Conservation (phyloP, 2,329 filamentous ascomycete species). For the Epichloe brachyelytri region DNA sequence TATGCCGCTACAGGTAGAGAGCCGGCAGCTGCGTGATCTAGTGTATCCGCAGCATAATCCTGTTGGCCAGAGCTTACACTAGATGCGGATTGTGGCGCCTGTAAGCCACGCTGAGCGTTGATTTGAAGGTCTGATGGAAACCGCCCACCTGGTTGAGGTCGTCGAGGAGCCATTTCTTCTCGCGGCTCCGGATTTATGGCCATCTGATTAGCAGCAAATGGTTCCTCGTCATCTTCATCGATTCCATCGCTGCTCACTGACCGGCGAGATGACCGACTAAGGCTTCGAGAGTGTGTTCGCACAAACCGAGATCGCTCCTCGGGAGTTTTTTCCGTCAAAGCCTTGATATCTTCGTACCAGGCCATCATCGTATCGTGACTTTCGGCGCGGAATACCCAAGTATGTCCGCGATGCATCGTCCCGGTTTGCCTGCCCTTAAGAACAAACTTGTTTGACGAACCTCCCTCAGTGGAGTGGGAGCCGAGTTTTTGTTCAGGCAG, state of each 20-base stretch:
- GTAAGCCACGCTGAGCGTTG: slow-evolving; percentile 64
- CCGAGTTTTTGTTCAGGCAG: slow-evolving; percentile 91
- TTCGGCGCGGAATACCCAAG: slow-evolving; percentile 59
- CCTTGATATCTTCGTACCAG: slow-evolving; percentile 90
- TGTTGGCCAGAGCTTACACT: slow-evolving; percentile 60
- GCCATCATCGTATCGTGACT: slow-evolving; percentile 90
- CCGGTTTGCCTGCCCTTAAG: slow-evolving; percentile 93
- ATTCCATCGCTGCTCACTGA: slow-evolving; percentile 64
- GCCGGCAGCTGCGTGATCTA: slow-evolving; percentile 45
- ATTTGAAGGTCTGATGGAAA: slow-evolving; percentile 92
- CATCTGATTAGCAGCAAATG: slow-evolving; percentile 39
- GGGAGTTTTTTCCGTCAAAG: slow-evolving; percentile 73
- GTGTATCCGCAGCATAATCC: slow-evolving; percentile 34
- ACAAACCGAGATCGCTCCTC: slow-evolving; percentile 85
- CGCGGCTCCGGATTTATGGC: slow-evolving; percentile 33
- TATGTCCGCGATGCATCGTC: slow-evolving; percentile 71
- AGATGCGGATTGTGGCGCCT: slow-evolving; percentile 65
- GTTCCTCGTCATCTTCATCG: slow-evolving; percentile 57
- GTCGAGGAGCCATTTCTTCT: slow-evolving; percentile 41
- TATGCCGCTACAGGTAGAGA: slow-evolving; percentile 29
- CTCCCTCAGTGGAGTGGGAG: slow-evolving; percentile 70
- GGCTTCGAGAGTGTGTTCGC: slow-evolving; percentile 63
- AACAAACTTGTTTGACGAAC: slow-evolving; percentile 92
- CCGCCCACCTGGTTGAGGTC: slow-evolving; percentile 84
- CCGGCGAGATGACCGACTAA: slow-evolving; percentile 52